Evolutionary conservation across 805 yeast genomes (phyloP).

Genomic region (Hanseniaspora valbyensis): DNA sequence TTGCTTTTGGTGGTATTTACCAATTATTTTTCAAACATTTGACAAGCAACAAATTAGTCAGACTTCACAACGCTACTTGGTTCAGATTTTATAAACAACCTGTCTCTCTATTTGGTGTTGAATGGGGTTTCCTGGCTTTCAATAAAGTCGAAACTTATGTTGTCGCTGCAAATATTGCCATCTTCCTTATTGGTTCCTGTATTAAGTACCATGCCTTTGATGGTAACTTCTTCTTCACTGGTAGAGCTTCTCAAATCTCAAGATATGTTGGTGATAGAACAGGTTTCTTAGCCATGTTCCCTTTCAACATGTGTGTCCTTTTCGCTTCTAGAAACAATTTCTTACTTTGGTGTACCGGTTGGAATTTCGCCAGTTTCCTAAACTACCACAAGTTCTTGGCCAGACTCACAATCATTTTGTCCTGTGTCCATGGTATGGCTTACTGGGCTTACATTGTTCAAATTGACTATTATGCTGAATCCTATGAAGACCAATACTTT

Average conservation of each 20-base stretch:
- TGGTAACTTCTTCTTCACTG: conserved; percentile 13
- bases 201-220: conserved; percentile 1
- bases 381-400: conserved; percentile 56
- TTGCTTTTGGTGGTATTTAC: background rate
- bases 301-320: conserved; percentile 45
- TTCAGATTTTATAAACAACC: background rate
- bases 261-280: conserved; percentile 40
- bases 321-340: conserved; percentile 67
- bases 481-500: background rate
- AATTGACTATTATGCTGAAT: background rate
- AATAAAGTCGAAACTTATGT: background rate
- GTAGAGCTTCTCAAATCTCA: conserved; percentile 17
- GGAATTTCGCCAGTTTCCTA: conserved; percentile 51
- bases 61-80: background rate
- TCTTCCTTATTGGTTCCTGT: background rate
- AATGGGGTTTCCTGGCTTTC: background rate
- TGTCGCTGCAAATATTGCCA: background rate
- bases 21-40: background rate
- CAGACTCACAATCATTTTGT: conserved; percentile 22
- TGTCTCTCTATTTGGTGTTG: background rate
- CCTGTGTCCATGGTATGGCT: conserved; percentile 3
- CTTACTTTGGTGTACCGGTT: conserved; percentile 49
- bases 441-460: conserved; percentile 6
- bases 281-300: conserved; percentile 36
- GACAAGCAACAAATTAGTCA: background rate